These are phyloP conservation scores for Irpex lacteus DNA, from an alignment of 1,284 basidiomycete species.

Conservation along the genomic window DNA sequence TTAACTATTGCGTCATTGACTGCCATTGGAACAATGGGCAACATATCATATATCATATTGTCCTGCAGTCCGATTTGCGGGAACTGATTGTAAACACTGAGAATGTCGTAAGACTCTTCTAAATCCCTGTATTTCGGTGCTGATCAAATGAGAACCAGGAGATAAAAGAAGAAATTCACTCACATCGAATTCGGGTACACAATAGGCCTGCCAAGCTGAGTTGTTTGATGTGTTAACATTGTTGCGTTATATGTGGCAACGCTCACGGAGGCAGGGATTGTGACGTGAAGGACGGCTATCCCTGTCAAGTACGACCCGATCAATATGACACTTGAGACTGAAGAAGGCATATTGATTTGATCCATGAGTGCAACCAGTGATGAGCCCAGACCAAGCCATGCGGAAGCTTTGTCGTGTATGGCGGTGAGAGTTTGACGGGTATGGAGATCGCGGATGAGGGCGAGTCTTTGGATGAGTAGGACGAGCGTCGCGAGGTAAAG, in stretches of 20 bases:
- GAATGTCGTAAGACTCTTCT: too few relatives aligned
- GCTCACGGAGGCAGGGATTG: neutral
- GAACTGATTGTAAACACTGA: too few relatives aligned
- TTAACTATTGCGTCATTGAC: too few relatives aligned
- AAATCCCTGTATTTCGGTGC: neutral
- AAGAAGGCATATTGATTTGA: neutral
- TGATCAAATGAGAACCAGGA: neutral
- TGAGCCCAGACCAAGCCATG: neutral
- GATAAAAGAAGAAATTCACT: neutral
- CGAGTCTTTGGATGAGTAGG: neutral
- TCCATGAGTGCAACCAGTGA: neutral
- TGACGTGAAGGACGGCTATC: constrained; percentile 1
- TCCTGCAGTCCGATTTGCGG: too few relatives aligned
- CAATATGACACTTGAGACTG: neutral
- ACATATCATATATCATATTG: too few relatives aligned
- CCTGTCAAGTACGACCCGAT: neutral
- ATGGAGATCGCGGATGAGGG: too few relatives aligned
- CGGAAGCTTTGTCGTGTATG: neutral
- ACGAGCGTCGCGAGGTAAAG: neutral
- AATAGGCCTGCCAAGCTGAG: neutral
- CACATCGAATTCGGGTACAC: neutral
- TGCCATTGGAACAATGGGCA: too few relatives aligned
- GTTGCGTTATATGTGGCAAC: neutral
- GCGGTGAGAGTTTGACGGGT: neutral
- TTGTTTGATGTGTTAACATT: neutral